Conservation (phyloP, 345 rosid species). For the Lepidium didymum region DNA sequence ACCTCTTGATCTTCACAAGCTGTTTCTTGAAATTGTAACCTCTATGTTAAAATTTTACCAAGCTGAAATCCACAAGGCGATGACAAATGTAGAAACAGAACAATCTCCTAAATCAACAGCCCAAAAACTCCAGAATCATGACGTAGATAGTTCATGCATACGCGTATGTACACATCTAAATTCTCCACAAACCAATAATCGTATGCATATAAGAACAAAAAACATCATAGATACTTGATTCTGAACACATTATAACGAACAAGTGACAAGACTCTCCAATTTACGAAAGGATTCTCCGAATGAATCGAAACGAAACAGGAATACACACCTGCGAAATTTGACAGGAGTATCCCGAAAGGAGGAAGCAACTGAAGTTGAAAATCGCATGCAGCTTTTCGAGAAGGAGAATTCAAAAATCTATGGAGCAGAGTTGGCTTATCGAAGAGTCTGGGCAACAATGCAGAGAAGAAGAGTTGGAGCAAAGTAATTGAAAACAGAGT, state of each 20-base stretch:
- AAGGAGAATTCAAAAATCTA: neutral
- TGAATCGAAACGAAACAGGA: neutral
- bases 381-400: neutral
- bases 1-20: slow-evolving; percentile 2
- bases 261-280: neutral
- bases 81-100: neutral
- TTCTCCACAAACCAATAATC: neutral
- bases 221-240: neutral
- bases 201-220: neutral
- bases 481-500: neutral
- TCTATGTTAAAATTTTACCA: neutral
- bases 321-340: slow-evolving; percentile 14
- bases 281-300: neutral
- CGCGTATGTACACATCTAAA: neutral
- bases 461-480: slow-evolving; percentile 1
- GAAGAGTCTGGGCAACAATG: neutral
- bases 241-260: neutral
- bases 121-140: neutral
- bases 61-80: neutral
- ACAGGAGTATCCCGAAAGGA: neutral
- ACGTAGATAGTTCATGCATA: neutral
- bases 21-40: neutral
- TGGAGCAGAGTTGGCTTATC: neutral
- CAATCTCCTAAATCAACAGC: neutral
- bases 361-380: neutral